Conservation (phyloP, 1,284 basidiomycete genomes). For the Puccinia novopanici region DNA sequence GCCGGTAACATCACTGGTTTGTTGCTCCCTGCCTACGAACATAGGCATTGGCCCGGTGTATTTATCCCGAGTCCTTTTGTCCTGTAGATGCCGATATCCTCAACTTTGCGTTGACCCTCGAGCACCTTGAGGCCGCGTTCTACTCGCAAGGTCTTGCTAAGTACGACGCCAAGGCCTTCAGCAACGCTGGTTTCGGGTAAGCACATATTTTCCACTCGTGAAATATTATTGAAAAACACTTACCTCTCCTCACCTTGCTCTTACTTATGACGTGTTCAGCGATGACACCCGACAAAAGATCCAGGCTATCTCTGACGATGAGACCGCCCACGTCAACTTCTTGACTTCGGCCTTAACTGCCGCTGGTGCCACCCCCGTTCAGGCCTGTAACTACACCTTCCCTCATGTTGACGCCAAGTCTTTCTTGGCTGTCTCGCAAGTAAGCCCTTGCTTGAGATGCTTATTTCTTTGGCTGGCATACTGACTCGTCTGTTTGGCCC, state of each 20-base stretch:
- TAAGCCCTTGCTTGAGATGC: conserved; percentile 57
- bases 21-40: neutral
- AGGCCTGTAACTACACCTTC: conserved; percentile 65
- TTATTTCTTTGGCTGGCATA: neutral
- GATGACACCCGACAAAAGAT: conserved; percentile 11
- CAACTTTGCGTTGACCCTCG: conserved; percentile 69
- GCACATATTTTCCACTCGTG: neutral
- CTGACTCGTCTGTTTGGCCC: neutral
- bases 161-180: conserved; percentile 63
- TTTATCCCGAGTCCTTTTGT: neutral
- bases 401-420: conserved; percentile 64
- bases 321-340: conserved; percentile 64
- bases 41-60: neutral
- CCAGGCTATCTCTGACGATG: conserved; percentile 66
- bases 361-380: conserved; percentile 63
- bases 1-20: conserved; percentile 14
- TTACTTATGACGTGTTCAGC: too few relatives aligned
- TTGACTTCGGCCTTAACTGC: conserved; percentile 63
- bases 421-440: conserved; percentile 65
- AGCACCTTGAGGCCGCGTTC: conserved; percentile 71
- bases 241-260: too few relatives aligned
- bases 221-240: too few relatives aligned
- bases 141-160: conserved; percentile 59
- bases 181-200: conserved; percentile 63
- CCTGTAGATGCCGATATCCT: conserved; percentile 60